Conservation (phyloP, 2,329 filamentous ascomycete species). For the Scedosporium aurantiacum region DNA sequence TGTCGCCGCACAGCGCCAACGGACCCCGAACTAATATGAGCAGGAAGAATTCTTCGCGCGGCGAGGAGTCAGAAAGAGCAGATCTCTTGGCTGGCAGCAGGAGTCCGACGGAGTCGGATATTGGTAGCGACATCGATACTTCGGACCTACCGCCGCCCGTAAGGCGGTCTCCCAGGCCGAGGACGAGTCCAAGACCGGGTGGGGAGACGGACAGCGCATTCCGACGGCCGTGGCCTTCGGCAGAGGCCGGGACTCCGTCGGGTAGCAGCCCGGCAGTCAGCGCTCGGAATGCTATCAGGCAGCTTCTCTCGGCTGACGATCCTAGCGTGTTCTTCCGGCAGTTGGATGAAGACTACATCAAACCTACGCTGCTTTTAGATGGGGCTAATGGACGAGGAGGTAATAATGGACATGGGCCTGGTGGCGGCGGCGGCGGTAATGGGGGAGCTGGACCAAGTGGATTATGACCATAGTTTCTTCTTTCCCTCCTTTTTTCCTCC, state of each 20-base stretch:
- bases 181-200: constrained; percentile 10
- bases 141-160: constrained; percentile 56
- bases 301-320: constrained; percentile 76
- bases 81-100: constrained; percentile 40
- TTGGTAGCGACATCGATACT: constrained; percentile 53
- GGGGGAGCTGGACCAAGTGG: constrained; percentile 2
- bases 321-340: constrained; percentile 84
- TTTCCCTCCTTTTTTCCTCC: background rate
- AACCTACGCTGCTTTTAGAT: constrained; percentile 79
- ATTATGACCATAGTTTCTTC: background rate
- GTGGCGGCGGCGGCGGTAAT: background rate
- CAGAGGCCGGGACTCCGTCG: background rate
- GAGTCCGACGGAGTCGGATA: constrained; percentile 43
- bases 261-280: constrained; percentile 23
- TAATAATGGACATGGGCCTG: constrained; percentile 14
- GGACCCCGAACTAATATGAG: constrained; percentile 34
- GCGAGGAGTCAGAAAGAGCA: constrained; percentile 40
- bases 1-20: constrained; percentile 10
- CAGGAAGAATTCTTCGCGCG: constrained; percentile 37
- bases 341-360: constrained; percentile 92
- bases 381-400: constrained; percentile 33
- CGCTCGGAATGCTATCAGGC: constrained; percentile 65
- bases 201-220: constrained; percentile 5
- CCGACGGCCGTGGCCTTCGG: background rate
- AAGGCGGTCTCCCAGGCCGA: constrained; percentile 26